Evolutionary conservation across 2,329 filamentous ascomycete genomes (phyloP).

Genomic region (Epichloe hybrida): DNA sequence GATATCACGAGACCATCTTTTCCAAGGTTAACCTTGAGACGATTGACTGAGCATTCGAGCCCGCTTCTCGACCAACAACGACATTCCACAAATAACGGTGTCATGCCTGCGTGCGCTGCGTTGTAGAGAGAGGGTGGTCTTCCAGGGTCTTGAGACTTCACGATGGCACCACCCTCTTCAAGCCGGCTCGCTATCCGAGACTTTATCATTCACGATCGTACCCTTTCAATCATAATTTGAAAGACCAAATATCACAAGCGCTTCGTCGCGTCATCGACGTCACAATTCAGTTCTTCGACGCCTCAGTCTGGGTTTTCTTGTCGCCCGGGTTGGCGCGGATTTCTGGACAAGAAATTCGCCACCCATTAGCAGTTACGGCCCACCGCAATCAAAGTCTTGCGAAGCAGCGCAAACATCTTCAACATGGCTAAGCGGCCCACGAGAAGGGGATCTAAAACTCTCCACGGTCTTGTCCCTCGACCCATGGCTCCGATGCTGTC

Average conservation of each 20-base stretch:
- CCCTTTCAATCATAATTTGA: not conserved
- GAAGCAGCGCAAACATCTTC: conserved; percentile 4
- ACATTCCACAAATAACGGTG: conserved; percentile 4
- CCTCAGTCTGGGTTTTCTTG: not conserved
- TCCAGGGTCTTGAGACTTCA: conserved; percentile 23
- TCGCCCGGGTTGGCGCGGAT: not conserved
- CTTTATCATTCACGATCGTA: not conserved
- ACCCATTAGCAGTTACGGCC: not conserved
- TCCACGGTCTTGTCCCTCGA: conserved; percentile 18
- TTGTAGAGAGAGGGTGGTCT: conserved; percentile 40
- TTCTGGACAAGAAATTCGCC: not conserved
- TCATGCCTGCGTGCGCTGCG: conserved; percentile 27
- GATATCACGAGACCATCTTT: conserved; percentile 1
- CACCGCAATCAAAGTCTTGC: not conserved
- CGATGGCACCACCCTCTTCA: conserved; percentile 45
- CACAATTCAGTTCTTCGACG: not conserved
- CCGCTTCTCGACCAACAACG: not conserved
- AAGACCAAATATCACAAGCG: not conserved
- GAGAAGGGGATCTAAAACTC: conserved; percentile 6
- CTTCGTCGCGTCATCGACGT: not conserved
- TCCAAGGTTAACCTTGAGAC: too few relatives aligned
- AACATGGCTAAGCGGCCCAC: conserved; percentile 13
- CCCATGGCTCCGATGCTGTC: conserved; percentile 15
- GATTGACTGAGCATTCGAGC: not conserved
- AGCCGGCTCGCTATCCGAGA: conserved; percentile 18